phyloP scores from a whole-genome alignment of 805 yeast genomes.

The Cephaloascus fragrans region DNA sequence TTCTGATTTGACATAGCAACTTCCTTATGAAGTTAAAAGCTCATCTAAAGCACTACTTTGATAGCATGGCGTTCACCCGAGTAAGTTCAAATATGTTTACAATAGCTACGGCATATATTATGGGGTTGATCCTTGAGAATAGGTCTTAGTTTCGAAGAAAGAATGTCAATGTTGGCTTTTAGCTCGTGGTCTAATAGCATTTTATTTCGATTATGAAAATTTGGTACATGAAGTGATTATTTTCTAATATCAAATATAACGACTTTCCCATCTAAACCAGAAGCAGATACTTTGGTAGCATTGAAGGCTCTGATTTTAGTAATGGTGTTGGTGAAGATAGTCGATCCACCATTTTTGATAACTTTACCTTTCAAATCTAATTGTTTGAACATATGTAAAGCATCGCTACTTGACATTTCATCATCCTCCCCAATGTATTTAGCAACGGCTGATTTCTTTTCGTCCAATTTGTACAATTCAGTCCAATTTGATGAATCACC shows the following conservation, averaged over 20 bases:
- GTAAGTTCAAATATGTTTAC: too few species aligned
- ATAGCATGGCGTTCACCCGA: too few species aligned
- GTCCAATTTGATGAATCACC: conserved; percentile 60
- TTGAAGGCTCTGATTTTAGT: conserved; percentile 46
- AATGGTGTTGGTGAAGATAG: conserved; percentile 89
- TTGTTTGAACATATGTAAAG: conserved; percentile 89
- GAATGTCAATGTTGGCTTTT: too few species aligned
- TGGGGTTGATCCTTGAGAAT: too few species aligned
- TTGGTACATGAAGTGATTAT: neutral
- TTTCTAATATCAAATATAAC: conserved; percentile 48
- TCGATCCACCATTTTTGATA: conserved; percentile 42
- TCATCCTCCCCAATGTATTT: conserved; percentile 31
- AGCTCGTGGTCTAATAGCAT: too few species aligned
- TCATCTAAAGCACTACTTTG: too few species aligned
- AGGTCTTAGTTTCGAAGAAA: too few species aligned
- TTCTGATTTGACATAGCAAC: too few species aligned
- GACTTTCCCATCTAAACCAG: conserved; percentile 88
- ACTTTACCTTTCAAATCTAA: conserved; percentile 89
- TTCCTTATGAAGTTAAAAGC: too few species aligned
- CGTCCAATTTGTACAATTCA: conserved; percentile 54
- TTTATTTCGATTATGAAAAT: too few species aligned
- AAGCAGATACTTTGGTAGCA: conserved; percentile 41
- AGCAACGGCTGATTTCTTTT: conserved; percentile 25
- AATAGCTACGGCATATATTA: too few species aligned
- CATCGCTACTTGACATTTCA: conserved; percentile 61